Base-by-base conservation (phyloP, 1,139 yeast species). In the Suhomyces wounanorum region DNA sequence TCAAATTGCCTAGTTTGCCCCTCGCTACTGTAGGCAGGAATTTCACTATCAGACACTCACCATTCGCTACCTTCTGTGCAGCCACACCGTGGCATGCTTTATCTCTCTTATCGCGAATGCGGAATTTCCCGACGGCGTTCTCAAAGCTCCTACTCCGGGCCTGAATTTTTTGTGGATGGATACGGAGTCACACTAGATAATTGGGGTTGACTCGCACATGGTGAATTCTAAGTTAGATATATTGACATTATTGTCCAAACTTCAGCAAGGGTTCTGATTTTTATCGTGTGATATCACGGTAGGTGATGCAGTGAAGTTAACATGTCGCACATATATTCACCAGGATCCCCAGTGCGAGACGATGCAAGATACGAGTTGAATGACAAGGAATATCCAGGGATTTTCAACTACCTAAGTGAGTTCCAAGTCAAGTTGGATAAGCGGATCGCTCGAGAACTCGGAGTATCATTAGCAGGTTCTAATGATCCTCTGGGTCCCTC, bases 381-480 rank as follows among this genome's bases (percentile, higher is more conserved):
- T 26, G 50, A 48, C 14, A 44, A 51, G 35, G 60, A 58, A 16
- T 55, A 55, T 42, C 53, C 54, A 0, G 61, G 56, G 17, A 59
- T 59, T 31, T 45, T 49, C 23, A 53, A 52, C 17, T 57, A 55
- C 38, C 30, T 60, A 43, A 52, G 55, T 21, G 61, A 59, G 45
- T 62, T 62, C 43, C 65, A 62, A 40, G 56, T 61, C 16, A 51
- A 55, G 25, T 36, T 51, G 36, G 49, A 48, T 16, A 33, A 36
- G 21, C 38, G 14, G 23, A 28, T 41, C 16, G 44, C 44, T 16
- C 23, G 26, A n/a, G 39, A 43, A n/a, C 37, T 14, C 8, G 21
- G 8, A 16, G 38, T 43, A 2, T 33, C 45, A 18, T 51, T 51
- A 40, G 51, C 50, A 16, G 53, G 53, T 8, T 47, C 55, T 48